phyloP scores from a whole-genome alignment of 1,139 yeast species.

The Candida pseudocylindracea region DNA sequence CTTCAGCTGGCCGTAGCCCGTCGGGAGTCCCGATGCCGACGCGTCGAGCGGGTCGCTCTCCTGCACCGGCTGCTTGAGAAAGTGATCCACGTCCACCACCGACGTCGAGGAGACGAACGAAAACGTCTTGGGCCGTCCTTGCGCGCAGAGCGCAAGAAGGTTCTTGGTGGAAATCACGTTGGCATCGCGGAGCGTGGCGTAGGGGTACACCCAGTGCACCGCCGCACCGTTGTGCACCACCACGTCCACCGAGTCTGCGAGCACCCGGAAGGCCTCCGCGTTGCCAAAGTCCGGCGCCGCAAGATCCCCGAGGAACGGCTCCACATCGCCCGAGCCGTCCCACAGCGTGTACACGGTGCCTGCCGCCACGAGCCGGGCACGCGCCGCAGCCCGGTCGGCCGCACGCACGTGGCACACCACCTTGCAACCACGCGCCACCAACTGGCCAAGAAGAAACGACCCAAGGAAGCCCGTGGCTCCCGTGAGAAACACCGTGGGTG shows the following conservation, averaged over 20 bases:
- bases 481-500: constrained; percentile 60
- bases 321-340: constrained; percentile 44
- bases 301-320: constrained; percentile 69
- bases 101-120: constrained; percentile 94
- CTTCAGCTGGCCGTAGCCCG: constrained; percentile 92
- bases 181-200: constrained; percentile 74
- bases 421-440: constrained; percentile 29
- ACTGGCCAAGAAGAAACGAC: constrained; percentile 60
- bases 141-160: constrained; percentile 55
- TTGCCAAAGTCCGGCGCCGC: constrained; percentile 54
- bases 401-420: constrained; percentile 90
- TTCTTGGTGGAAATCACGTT: constrained; percentile 79
- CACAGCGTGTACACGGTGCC: constrained; percentile 75
- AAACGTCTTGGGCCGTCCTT: constrained; percentile 72
- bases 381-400: constrained; percentile 35
- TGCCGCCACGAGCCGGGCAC: constrained; percentile 56
- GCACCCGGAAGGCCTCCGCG: constrained; percentile 28
- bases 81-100: constrained; percentile 68
- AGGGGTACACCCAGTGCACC: constrained; percentile 98
- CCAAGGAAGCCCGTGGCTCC: constrained; percentile 97
- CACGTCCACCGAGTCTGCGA: constrained; percentile 46
- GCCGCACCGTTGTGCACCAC: constrained; percentile 93
- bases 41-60: constrained; percentile 74
- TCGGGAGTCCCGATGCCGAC: constrained; percentile 59
- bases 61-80: constrained; percentile 15